phyloP scores from a whole-genome alignment of 2,329 filamentous ascomycete species.

The Zasmidium angulare region DNA sequence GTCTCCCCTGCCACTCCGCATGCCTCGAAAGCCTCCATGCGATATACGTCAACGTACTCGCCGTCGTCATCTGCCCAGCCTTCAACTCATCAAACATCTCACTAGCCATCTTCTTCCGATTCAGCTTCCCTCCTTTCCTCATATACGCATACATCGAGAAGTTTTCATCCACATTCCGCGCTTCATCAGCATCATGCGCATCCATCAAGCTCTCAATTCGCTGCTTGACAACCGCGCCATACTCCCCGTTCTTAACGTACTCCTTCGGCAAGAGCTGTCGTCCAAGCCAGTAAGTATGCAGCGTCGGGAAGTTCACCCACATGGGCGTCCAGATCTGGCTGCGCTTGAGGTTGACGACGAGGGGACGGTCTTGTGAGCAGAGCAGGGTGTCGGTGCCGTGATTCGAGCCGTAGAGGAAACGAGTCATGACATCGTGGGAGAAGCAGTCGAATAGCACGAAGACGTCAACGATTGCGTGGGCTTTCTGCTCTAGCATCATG shows the following conservation, averaged over 20 bases:
- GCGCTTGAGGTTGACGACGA: neutral
- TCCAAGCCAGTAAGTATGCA: neutral
- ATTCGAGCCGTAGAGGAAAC: neutral
- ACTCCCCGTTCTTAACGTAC: neutral
- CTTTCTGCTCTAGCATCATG: neutral
- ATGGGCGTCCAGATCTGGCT: neutral
- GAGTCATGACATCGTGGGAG: neutral
- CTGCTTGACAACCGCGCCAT: neutral
- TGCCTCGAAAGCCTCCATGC: neutral
- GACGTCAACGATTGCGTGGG: neutral
- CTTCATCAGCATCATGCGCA: neutral
- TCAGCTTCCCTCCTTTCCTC: neutral
- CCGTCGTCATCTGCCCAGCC: neutral
- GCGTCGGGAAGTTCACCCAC: neutral
- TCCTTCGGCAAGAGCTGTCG: neutral
- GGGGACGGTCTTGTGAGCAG: neutral
- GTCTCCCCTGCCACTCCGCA: neutral
- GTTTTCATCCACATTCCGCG: neutral
- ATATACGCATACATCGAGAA: neutral
- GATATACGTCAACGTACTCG: neutral
- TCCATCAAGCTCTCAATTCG: neutral
- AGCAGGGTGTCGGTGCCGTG: neutral
- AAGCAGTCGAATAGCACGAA: neutral
- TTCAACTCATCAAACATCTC: neutral
- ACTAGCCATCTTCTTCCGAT: neutral